Evolutionary conservation across 202 grass and related monocot genomes (phyloP).

Genomic region (Musa balbisiana): DNA sequence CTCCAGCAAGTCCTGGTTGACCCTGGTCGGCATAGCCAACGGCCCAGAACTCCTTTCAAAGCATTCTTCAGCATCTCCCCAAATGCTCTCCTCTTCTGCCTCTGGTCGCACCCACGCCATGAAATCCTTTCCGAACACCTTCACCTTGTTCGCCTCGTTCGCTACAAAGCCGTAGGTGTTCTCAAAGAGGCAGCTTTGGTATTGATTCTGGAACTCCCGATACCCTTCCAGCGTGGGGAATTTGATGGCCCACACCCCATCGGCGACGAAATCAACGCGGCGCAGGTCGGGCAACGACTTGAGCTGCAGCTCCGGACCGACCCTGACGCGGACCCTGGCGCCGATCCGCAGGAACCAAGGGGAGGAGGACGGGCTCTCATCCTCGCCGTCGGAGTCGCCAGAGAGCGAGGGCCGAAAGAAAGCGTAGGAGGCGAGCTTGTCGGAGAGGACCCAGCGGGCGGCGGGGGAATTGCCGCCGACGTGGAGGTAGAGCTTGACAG

Average conservation of each 20-base stretch:
- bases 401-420: slow-evolving; percentile 44
- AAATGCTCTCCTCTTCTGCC: slow-evolving; percentile 65
- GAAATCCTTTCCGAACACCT: slow-evolving; percentile 94
- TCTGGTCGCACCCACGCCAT: slow-evolving; percentile 64
- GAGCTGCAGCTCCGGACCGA: slow-evolving; percentile 65
- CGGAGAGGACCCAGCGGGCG: slow-evolving; percentile 55
- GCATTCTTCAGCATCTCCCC: slow-evolving; percentile 53
- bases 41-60: slow-evolving; percentile 31
- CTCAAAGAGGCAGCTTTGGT: slow-evolving; percentile 69
- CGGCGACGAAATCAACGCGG: slow-evolving; percentile 71
- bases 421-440: slow-evolving; percentile 43
- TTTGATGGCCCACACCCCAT: slow-evolving; percentile 87
- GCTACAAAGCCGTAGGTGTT: slow-evolving; percentile 67
- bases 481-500: slow-evolving; percentile 70
- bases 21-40: slow-evolving; percentile 23
- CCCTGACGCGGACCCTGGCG: slow-evolving; percentile 48
- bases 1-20: slow-evolving; percentile 45
- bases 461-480: slow-evolving; percentile 57
- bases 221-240: slow-evolving; percentile 57
- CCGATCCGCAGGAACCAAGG: slow-evolving; percentile 74
- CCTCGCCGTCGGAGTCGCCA: slow-evolving; percentile 31
- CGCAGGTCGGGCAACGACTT: slow-evolving; percentile 68
- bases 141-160: slow-evolving; percentile 64
- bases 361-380: slow-evolving; percentile 26
- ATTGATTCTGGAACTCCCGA: slow-evolving; percentile 50